Evolutionary conservation across 1,139 yeast species (phyloP), one percentile per base, ranked within the genome.

Genomic region (Magnusiomyces sp.): DNA sequence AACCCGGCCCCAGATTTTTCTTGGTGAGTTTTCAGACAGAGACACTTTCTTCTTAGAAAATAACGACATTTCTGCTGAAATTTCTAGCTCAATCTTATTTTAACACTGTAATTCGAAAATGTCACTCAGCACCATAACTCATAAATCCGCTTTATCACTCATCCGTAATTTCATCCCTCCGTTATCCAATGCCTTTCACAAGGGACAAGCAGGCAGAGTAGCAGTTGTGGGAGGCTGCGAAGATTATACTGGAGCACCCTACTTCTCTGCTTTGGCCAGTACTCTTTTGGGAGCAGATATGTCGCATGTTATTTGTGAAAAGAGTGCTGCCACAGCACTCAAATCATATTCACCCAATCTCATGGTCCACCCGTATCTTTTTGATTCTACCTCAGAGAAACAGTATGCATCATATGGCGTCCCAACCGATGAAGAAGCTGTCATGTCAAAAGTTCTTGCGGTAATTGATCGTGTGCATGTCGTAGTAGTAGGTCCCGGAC

Each of bases 161-260:
- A 77, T 83, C 16, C 72, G 74, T 50, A 69, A 70, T 40, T 63
- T 85, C 46, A 72, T 92, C 14, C 97, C 95, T 46, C 97, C 97
- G 7, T 70, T 92, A 40, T 70, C 76, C 6, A 79, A 87, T 4
- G 59, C 67, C 6, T 83, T 85, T 64, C 85, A 92, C 68, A 92
- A 92, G 64, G 98, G 98, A 40, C 97, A 92, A 68, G 86, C 90
- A 2, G 97, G 97, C 3, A 74, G 88, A 54, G 73, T 92, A 3
- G 89, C 83, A 6, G 88, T 92, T 0, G 77, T 92, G 53, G 98
- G 98, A 13, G 98, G 98, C 1, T 83, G 94, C 64, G 94, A 86
- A 63, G 97, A 90, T 62, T 88, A 86, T 64, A 90, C 97, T 0
- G 98, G 98, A 0, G 98, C 98, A 0, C 98, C 98, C 1, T 92